A percentile compares a stretch with the other conserved stretches of the same genome.
Conservation (phyloP, 2,329 filamentous ascomycete species). For the Pseudogymnoascus sp. region DNA sequence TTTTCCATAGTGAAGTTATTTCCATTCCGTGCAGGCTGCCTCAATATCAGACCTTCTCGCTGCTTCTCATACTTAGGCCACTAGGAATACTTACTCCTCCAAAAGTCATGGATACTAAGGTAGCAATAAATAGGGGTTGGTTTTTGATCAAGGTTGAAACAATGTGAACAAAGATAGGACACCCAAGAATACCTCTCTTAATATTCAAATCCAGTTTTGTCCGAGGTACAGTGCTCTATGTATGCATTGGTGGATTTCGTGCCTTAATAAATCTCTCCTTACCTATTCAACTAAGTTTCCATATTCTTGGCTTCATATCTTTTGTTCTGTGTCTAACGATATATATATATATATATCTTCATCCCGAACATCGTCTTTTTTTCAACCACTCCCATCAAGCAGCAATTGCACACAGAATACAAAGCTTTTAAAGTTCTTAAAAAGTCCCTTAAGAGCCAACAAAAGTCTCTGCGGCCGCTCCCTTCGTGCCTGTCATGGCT, state of each 20-base stretch:
- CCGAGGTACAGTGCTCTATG: neutral
- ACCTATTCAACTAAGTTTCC: neutral
- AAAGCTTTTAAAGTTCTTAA: neutral
- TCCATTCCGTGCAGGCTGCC: neutral
- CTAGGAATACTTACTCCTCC: neutral
- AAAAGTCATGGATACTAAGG: too few species aligned
- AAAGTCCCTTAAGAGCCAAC: too few species aligned
- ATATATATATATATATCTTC: neutral
- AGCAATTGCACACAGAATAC: neutral
- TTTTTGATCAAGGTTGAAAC: neutral
- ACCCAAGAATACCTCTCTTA: neutral
- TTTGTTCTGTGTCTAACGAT: neutral
- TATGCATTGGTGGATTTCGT: neutral
- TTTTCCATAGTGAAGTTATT: neutral
- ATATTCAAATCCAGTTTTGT: neutral
- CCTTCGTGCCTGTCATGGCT: neutral
- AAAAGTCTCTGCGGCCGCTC: neutral
- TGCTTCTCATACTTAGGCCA: neutral
- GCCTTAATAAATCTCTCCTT: neutral
- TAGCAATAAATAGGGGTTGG: neutral
- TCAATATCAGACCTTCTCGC: neutral
- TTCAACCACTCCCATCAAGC: neutral
- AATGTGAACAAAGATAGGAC: neutral
- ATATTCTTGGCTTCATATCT: neutral
- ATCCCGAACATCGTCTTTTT: neutral